These are phyloP conservation scores for Acanthamoeba royreba DNA, from an alignment of 208 protist species.

Conservation along the genomic window DNA sequence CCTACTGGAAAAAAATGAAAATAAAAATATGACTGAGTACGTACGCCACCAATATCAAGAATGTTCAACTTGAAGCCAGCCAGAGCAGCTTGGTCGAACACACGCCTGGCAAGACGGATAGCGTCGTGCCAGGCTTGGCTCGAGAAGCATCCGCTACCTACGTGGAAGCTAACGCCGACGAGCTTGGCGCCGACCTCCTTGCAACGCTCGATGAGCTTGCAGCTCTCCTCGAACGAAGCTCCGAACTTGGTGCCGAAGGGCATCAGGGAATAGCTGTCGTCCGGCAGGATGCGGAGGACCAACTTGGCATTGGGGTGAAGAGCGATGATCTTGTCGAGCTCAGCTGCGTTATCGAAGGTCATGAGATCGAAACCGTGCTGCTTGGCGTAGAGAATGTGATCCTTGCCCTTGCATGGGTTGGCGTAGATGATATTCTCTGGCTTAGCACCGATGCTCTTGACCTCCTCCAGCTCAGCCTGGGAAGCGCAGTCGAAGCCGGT, in stretches of 20 bases:
- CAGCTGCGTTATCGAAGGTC: constrained; percentile 84
- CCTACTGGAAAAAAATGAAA: not conserved
- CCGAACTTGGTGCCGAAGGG: constrained; percentile 86
- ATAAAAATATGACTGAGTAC: not conserved
- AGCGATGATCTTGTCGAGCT: constrained; percentile 81
- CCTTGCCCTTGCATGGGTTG: constrained; percentile 86
- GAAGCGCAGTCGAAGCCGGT: constrained; percentile 85
- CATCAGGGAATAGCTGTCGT: constrained; percentile 75
- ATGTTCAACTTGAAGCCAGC: constrained; percentile 68
- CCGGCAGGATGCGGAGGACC: constrained; percentile 82
- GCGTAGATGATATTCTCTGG: constrained; percentile 83
- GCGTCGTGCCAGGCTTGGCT: constrained; percentile 73
- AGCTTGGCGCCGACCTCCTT: constrained; percentile 62
- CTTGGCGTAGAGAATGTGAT: constrained; percentile 74
- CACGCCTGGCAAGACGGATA: constrained; percentile 60
- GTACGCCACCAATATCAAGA: constrained; percentile 83
- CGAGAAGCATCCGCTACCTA: constrained; percentile 80
- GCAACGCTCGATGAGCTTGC: constrained; percentile 52
- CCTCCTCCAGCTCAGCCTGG: constrained; percentile 77
- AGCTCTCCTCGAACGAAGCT: constrained; percentile 57
- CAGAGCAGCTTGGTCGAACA: constrained; percentile 75
- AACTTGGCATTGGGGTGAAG: constrained; percentile 78
- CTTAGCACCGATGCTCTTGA: constrained; percentile 71
- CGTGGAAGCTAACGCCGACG: constrained; percentile 87
- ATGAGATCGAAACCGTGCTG: constrained; percentile 69